These are phyloP conservation scores for Fistulinella prunicolor DNA, from an alignment of 768 basidiomycete species.

Conservation along the genomic window DNA sequence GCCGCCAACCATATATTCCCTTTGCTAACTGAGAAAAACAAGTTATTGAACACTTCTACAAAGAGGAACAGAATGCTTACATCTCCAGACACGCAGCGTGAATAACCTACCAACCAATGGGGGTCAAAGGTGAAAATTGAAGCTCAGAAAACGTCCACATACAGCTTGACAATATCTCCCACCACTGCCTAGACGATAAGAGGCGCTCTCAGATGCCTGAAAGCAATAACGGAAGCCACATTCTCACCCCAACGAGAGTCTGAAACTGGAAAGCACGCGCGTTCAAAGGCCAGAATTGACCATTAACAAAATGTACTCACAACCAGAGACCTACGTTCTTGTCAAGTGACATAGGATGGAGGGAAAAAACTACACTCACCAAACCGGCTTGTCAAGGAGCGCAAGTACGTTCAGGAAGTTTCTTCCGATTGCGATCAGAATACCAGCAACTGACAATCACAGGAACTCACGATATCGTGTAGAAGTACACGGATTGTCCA, in stretches of 20 bases:
- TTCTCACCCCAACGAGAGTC: slow-evolving; percentile 37
- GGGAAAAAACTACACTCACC: slow-evolving; percentile 34
- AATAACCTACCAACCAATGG: slow-evolving; percentile 40
- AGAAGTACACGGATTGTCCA: slow-evolving; percentile 52
- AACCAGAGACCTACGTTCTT: slow-evolving; percentile 44
- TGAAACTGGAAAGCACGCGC: slow-evolving; percentile 37
- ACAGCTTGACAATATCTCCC: slow-evolving; percentile 57
- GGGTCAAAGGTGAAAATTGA: neutral
- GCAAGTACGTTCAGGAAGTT: slow-evolving; percentile 39
- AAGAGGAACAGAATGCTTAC: slow-evolving; percentile 33
- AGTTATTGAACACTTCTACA: neutral
- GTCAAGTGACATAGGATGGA: slow-evolving; percentile 7
- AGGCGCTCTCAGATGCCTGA: slow-evolving; percentile 2
- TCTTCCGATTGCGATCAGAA: slow-evolving; percentile 27
- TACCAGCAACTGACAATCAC: neutral
- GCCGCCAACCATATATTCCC: slow-evolving; percentile 46
- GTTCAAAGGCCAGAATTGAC: slow-evolving; percentile 10
- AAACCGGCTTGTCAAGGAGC: slow-evolving; percentile 40
- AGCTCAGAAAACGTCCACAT: slow-evolving; percentile 15
- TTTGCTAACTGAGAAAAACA: slow-evolving; percentile 47
- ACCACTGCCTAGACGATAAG: slow-evolving; percentile 42
- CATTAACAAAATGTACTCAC: slow-evolving; percentile 31
- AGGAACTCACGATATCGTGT: slow-evolving; percentile 47
- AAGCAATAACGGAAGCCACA: neutral
- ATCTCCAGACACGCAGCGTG: slow-evolving; percentile 61